phyloP scores from a whole-genome alignment of 139 green algal genomes.

The Picochlorum costavermella region DNA sequence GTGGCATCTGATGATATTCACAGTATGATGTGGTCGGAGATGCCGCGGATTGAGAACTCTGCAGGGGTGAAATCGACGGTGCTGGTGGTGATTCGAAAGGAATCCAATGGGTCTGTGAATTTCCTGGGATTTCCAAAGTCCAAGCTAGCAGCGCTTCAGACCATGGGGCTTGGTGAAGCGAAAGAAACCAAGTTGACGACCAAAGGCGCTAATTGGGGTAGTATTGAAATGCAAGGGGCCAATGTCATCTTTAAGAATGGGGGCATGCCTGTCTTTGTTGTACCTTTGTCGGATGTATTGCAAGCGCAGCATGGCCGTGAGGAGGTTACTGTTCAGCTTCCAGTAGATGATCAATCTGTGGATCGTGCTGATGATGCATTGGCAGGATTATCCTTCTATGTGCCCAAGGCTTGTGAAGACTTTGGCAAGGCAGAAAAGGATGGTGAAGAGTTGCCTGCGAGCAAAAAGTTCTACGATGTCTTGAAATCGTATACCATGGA shows the following conservation, averaged over 20 bases:
- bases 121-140: constrained; percentile 70
- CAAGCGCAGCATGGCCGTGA: constrained; percentile 57
- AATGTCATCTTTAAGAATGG: constrained; percentile 66
- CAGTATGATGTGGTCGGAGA: constrained; percentile 48
- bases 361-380: constrained; percentile 66
- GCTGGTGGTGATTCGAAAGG: constrained; percentile 49
- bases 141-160: constrained; percentile 18
- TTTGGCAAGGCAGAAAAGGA: constrained; percentile 16
- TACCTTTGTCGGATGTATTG: constrained; percentile 74
- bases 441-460: constrained; percentile 19
- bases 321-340: constrained; percentile 89
- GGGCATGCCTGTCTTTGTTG: constrained; percentile 66
- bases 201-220: constrained; percentile 30
- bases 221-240: constrained; percentile 29
- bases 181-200: not conserved
- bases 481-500: constrained; percentile 44
- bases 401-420: constrained; percentile 25
- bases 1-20: constrained; percentile 48
- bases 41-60: constrained; percentile 9
- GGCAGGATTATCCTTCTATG: constrained; percentile 79
- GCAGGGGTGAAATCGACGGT: constrained; percentile 21
- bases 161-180: not conserved
- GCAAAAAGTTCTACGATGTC: constrained; percentile 51
- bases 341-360: constrained; percentile 71
- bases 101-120: constrained; percentile 29